Percentiles rank a stretch among this genome's conserved stretches.
Conservation (phyloP, 176 grass and related monocot species). For the Oryza officinalis region DNA sequence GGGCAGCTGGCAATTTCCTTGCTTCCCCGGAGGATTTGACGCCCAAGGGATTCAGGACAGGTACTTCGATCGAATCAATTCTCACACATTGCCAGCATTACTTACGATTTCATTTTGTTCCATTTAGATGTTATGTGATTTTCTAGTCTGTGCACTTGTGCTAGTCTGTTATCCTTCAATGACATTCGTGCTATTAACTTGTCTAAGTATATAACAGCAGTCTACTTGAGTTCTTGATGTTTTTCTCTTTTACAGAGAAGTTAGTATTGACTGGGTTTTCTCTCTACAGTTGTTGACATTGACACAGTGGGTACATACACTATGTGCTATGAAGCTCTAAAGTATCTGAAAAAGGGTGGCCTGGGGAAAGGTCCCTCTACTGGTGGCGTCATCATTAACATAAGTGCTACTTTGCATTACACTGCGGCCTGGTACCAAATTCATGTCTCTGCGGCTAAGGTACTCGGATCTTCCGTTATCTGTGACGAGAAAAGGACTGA, state of each 20-base stretch:
- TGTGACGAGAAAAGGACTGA: neutral
- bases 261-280: constrained; percentile 22
- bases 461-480: constrained; percentile 23
- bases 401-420: constrained; percentile 91
- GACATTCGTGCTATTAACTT: neutral
- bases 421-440: constrained; percentile 92
- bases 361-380: constrained; percentile 57
- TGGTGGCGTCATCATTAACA: constrained; percentile 88
- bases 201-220: neutral
- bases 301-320: constrained; percentile 91
- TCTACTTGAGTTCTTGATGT: neutral
- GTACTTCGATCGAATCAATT: constrained; percentile 30
- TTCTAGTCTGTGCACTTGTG: neutral
- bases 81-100: neutral
- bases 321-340: constrained; percentile 86
- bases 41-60: constrained; percentile 87
- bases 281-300: constrained; percentile 81
- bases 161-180: neutral
- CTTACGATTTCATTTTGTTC: neutral
- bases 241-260: neutral
- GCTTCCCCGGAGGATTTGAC: constrained; percentile 89
- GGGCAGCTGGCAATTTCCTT: constrained; percentile 94
- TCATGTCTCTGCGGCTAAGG: constrained; percentile 87
- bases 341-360: constrained; percentile 82
- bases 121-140: neutral